Percentiles rank a stretch among this genome's conserved stretches.
Evolutionary conservation across 2,329 filamentous ascomycete genomes (phyloP).

Genomic region (Apiospora pterosperma): DNA sequence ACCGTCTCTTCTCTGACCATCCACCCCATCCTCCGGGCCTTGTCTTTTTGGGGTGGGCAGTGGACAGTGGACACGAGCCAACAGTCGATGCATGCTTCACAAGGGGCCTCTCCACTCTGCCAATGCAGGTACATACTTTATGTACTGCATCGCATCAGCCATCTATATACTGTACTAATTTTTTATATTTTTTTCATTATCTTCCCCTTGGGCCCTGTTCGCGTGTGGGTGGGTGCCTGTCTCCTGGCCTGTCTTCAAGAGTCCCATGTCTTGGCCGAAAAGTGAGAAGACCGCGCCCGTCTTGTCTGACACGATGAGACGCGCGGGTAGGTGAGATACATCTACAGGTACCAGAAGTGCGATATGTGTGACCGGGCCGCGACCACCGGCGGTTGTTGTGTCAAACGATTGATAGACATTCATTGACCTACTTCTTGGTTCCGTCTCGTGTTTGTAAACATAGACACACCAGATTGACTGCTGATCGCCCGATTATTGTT

Average conservation of each 20-base stretch:
- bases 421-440: background rate
- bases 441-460: background rate
- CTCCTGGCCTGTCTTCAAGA: background rate
- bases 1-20: conserved; percentile 5
- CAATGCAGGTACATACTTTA: conserved; percentile 4
- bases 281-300: background rate
- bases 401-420: conserved; percentile 1
- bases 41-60: background rate
- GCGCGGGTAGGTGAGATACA: background rate
- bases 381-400: background rate
- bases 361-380: background rate
- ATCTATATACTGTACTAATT: background rate
- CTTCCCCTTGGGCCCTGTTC: background rate
- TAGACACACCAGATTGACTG: background rate
- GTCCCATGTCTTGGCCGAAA: conserved; percentile 1
- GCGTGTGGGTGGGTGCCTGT: background rate
- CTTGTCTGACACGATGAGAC: conserved; percentile 1
- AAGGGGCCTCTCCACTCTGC: background rate
- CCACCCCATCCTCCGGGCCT: conserved; percentile 6
- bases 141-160: background rate
- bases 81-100: conserved; percentile 6
- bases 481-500: background rate
- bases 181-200: background rate
- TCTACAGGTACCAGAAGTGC: background rate
- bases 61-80: conserved; percentile 5